These are phyloP conservation scores for Yamadazyma oceani DNA, from an alignment of 1,139 yeast genomes.

Conservation along the genomic window DNA sequence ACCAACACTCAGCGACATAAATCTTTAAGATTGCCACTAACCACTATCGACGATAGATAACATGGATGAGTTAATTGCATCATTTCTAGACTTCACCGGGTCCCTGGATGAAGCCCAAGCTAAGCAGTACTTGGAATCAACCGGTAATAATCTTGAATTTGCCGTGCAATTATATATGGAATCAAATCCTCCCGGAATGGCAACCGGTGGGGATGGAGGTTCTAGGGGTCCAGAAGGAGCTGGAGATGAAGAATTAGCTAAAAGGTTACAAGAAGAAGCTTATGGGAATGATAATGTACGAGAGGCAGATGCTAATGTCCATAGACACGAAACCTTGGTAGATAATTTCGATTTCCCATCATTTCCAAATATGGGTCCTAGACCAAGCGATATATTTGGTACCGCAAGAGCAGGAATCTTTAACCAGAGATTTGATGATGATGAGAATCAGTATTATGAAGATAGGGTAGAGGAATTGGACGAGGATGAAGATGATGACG, in stretches of 20 bases:
- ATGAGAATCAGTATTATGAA: constrained; percentile 27
- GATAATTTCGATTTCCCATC: constrained; percentile 21
- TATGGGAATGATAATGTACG: constrained; percentile 45
- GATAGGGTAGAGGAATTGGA: constrained; percentile 15
- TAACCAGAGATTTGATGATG: constrained; percentile 43
- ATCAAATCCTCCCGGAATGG: constrained; percentile 30
- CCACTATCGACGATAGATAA: background rate
- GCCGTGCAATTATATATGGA: constrained; percentile 89
- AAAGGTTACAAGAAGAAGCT: constrained; percentile 64
- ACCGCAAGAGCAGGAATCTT: constrained; percentile 42
- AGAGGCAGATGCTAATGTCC: constrained; percentile 76
- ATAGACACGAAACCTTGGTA: constrained; percentile 77
- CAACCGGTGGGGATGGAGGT: constrained; percentile 13
- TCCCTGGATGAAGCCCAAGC: constrained; percentile 70
- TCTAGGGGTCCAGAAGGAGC: background rate
- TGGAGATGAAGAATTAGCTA: constrained; percentile 62
- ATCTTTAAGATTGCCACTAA: background rate
- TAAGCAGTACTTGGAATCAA: constrained; percentile 72
- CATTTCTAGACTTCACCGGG: constrained; percentile 85
- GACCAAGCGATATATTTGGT: constrained; percentile 44
- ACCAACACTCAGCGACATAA: too few species aligned
- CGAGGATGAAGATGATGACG: constrained; percentile 17
- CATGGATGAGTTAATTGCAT: constrained; percentile 34
- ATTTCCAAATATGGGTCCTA: constrained; percentile 5
- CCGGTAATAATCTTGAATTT: constrained; percentile 75